Evolutionary conservation across 129 eudicot species (phyloP).

Genomic region (Flaveria robusta): DNA sequence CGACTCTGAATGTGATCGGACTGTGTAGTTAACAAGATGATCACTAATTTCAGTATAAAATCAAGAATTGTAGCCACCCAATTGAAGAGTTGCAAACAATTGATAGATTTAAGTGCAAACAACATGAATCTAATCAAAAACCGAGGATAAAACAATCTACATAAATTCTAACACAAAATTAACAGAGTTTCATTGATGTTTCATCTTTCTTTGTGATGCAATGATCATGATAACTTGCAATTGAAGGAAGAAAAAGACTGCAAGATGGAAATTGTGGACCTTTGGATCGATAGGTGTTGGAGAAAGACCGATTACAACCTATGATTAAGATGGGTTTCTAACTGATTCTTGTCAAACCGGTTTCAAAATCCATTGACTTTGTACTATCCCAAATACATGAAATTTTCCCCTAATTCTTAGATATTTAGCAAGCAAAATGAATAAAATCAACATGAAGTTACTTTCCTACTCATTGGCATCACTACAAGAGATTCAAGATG

Average conservation of each 20-base stretch:
- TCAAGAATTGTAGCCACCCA: not conserved
- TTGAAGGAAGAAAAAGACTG: not conserved
- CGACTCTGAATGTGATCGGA: not conserved
- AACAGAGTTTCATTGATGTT: not conserved
- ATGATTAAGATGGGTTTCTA: no score
- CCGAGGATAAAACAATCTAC: not conserved
- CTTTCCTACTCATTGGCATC: no score
- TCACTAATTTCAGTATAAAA: not conserved
- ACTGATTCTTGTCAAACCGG: no score
- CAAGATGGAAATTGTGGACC: slow-evolving; percentile 16
- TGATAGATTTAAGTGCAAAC: no score
- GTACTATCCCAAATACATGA: slow-evolving; percentile 84
- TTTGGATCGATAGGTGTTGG: not conserved
- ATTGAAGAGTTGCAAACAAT: not conserved
- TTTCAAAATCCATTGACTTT: slow-evolving; percentile 1
- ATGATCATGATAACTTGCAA: slow-evolving; percentile 18
- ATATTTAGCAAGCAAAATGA: not conserved
- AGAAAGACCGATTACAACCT: not conserved
- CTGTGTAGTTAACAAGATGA: not conserved
- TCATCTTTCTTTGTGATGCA: not conserved
- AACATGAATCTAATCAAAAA: not conserved
- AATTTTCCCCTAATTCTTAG: not conserved
- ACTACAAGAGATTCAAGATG: no score
- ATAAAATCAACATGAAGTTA: slow-evolving; percentile 7
- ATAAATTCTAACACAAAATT: not conserved